Evolutionary conservation across 2,329 filamentous ascomycete genomes (phyloP).

Genomic region (Ambrosiella cleistominuta): DNA sequence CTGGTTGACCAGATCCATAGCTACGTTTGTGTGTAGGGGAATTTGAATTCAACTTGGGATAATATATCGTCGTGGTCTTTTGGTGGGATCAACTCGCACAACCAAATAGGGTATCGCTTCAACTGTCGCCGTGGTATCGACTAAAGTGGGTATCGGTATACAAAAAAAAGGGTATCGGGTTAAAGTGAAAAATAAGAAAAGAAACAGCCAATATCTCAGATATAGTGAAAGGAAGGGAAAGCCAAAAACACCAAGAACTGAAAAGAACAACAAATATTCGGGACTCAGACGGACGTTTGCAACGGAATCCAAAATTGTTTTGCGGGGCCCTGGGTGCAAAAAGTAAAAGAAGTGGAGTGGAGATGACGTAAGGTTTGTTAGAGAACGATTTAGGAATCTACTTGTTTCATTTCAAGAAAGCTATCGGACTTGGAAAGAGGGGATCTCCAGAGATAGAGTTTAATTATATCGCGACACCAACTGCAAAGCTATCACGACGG

Average conservation of each 20-base stretch:
- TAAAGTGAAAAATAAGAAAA: not conserved
- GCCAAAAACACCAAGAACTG: not conserved
- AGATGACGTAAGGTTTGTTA: not conserved
- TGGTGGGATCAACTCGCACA: not conserved
- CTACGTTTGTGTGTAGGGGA: not conserved
- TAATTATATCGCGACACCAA: no score
- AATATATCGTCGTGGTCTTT: not conserved
- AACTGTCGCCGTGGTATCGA: conserved; percentile 1
- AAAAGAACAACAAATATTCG: not conserved
- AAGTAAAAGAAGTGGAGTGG: not conserved
- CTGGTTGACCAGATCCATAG: conserved; percentile 47
- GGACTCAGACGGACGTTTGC: not conserved
- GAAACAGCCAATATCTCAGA: not conserved
- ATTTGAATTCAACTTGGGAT: not conserved
- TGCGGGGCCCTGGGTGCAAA: not conserved
- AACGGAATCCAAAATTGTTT: not conserved
- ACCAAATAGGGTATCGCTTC: not conserved
- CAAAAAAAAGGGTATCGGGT: not conserved
- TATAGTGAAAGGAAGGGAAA: not conserved
- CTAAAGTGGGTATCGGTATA: not conserved
- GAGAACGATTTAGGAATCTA: not conserved
- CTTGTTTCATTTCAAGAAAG: not conserved
- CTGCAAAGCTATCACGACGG: not conserved
- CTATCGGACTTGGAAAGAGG: not conserved
- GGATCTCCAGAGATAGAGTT: not conserved